Conservation (phyloP, 208 protist genomes). For the Acanthamoeba divionensis region DNA sequence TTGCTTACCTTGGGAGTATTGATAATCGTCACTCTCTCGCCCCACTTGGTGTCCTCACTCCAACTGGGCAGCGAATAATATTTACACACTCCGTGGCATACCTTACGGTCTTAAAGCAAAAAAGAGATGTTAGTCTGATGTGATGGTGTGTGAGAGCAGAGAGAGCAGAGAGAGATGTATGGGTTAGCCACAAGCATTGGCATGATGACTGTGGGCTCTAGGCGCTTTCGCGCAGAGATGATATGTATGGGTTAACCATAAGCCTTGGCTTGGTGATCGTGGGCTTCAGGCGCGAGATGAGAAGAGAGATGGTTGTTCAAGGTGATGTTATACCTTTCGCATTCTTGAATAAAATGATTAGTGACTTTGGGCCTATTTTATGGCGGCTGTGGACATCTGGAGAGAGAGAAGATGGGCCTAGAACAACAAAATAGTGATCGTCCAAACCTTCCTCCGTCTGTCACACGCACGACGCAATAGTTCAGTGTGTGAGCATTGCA, state of each 20-base stretch:
- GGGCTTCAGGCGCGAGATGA: too few species aligned
- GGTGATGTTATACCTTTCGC: too few species aligned
- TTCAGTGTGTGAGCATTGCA: too few species aligned
- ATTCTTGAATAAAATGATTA: too few species aligned
- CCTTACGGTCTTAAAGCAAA: not conserved
- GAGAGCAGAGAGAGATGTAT: not conserved
- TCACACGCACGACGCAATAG: too few species aligned
- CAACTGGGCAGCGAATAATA: conserved; percentile 5
- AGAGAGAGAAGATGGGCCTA: too few species aligned
- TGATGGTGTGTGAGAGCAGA: too few species aligned
- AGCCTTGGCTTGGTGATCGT: not conserved
- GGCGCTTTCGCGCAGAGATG: not conserved
- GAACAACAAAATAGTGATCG: too few species aligned
- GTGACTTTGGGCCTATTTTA: too few species aligned
- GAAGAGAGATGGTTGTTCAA: too few species aligned
- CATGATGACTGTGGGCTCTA: not conserved
- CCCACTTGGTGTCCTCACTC: not conserved
- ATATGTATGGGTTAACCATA: not conserved
- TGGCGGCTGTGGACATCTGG: too few species aligned
- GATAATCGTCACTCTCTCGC: not conserved
- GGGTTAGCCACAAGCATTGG: not conserved
- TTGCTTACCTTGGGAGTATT: not conserved
- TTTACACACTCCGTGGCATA: not conserved
- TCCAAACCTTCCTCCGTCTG: too few species aligned
- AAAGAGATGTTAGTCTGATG: not conserved